Evolutionary conservation across 495 filamentous ascomycete genomes (phyloP).

Genomic region (Xylaria palmicola): DNA sequence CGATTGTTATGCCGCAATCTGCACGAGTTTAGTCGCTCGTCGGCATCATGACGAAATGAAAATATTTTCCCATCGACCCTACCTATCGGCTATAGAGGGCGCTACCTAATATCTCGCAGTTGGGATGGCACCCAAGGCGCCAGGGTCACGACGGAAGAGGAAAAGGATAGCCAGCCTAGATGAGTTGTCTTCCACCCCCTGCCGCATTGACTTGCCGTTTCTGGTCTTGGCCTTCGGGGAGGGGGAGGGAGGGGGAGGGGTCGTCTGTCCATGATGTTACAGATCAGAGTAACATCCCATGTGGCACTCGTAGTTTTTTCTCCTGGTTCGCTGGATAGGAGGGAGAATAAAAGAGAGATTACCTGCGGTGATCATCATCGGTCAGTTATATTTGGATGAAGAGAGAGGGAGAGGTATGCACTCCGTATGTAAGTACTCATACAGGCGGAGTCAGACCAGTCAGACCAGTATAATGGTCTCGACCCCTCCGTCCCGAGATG

Average conservation of each 20-base stretch:
- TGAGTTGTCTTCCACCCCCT: conserved; percentile 16
- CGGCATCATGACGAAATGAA: neutral
- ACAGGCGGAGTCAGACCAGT: neutral
- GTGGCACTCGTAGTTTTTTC: neutral
- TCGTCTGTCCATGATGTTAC: neutral
- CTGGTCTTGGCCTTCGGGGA: neutral
- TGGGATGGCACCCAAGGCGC: neutral
- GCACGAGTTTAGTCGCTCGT: too few species aligned
- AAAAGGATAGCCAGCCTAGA: conserved; percentile 7
- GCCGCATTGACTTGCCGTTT: conserved; percentile 13
- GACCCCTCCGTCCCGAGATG: neutral
- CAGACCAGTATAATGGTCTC: neutral
- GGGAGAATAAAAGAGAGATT: neutral
- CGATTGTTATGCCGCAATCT: too few species aligned
- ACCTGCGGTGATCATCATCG: too few species aligned
- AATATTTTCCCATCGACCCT: neutral
- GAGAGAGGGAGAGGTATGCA: too few species aligned
- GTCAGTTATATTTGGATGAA: too few species aligned
- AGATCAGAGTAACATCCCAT: neutral
- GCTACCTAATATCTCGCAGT: too few species aligned
- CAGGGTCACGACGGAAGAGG: conserved; percentile 1
- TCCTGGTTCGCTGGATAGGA: neutral
- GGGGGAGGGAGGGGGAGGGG: neutral
- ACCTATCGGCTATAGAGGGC: too few species aligned
- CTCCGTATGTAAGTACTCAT: neutral